A percentile compares a stretch with the other conserved stretches of the same genome.
Evolutionary conservation across 1,284 basidiomycete species (phyloP).

Genomic region (Tilletia horrida): DNA sequence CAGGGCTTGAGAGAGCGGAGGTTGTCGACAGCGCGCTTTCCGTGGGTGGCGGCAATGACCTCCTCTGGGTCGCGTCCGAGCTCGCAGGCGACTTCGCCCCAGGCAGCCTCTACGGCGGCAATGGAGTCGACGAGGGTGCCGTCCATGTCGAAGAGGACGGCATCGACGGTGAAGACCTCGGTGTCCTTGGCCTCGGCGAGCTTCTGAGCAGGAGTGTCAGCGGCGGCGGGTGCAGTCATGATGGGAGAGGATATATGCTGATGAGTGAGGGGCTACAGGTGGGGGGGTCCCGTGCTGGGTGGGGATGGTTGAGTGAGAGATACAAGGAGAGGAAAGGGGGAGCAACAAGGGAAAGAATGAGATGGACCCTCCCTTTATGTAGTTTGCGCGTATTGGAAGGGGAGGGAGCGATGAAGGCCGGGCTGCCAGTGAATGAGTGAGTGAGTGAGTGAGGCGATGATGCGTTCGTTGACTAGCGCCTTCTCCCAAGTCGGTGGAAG

Average conservation of each 20-base stretch:
- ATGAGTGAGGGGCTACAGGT: no score
- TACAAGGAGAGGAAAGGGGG: not conserved
- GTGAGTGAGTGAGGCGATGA: constrained; percentile 1
- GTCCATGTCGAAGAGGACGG: constrained; percentile 69
- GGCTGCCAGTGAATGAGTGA: not conserved
- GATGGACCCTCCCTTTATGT: not conserved
- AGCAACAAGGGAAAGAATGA: not conserved
- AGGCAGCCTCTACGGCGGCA: constrained; percentile 72
- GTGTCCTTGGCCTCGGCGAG: constrained; percentile 12
- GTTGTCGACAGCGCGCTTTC: constrained; percentile 70
- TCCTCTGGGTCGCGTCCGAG: constrained; percentile 65
- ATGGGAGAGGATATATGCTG: not conserved
- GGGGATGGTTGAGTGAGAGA: not conserved
- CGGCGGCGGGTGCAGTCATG: constrained; percentile 13
- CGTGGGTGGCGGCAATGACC: constrained; percentile 65
- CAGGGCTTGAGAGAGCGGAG: constrained; percentile 64
- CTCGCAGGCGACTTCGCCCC: constrained; percentile 70
- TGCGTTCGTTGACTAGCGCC: not conserved
- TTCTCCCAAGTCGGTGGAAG: not conserved
- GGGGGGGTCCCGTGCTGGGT: not conserved
- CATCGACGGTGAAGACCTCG: constrained; percentile 61
- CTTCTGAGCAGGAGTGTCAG: constrained; percentile 4
- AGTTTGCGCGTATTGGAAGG: no score
- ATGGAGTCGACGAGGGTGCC: constrained; percentile 70
- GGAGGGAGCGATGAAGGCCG: no score